Conservation (phyloP, 108 stramenopile species). For the Cylindrotheca closterium region DNA sequence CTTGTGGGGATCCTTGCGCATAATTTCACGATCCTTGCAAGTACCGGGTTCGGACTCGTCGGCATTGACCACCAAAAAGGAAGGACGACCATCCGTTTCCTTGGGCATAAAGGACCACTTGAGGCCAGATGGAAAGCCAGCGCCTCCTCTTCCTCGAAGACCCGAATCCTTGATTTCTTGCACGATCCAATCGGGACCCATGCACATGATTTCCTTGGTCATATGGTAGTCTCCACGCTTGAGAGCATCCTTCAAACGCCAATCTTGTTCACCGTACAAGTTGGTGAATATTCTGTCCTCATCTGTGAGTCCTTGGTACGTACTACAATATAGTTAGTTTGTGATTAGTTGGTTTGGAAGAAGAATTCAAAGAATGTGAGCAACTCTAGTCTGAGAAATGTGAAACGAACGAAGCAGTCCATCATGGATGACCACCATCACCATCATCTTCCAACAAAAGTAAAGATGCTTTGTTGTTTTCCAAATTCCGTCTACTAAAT, state of each 20-base stretch:
- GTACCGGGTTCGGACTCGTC: constrained; percentile 99
- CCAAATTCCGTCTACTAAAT: background rate
- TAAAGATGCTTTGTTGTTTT: background rate
- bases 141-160: constrained; percentile 98
- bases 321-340: constrained; percentile 23
- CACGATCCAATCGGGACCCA: constrained; percentile 99
- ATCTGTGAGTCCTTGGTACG: constrained; percentile 92
- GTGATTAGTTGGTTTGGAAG: background rate
- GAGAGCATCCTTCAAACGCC: constrained; percentile 94
- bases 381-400: constrained; percentile 12
- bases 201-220: constrained; percentile 98
- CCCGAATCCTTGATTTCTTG: constrained; percentile 99
- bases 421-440: background rate
- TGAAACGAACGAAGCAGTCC: constrained; percentile 1
- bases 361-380: constrained; percentile 5
- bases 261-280: constrained; percentile 99
- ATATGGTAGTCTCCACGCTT: constrained; percentile 92
- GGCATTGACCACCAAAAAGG: constrained; percentile 98
- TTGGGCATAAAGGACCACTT: constrained; percentile 99
- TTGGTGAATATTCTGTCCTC: constrained; percentile 99
- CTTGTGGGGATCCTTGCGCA: constrained; percentile 99
- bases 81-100: constrained; percentile 96
- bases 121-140: constrained; percentile 97
- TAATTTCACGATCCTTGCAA: constrained; percentile 99
- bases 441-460: constrained; percentile 6